Base-by-base conservation (phyloP, 202 grass and related monocot genomes). In the Tripidium arundinaceum region DNA sequence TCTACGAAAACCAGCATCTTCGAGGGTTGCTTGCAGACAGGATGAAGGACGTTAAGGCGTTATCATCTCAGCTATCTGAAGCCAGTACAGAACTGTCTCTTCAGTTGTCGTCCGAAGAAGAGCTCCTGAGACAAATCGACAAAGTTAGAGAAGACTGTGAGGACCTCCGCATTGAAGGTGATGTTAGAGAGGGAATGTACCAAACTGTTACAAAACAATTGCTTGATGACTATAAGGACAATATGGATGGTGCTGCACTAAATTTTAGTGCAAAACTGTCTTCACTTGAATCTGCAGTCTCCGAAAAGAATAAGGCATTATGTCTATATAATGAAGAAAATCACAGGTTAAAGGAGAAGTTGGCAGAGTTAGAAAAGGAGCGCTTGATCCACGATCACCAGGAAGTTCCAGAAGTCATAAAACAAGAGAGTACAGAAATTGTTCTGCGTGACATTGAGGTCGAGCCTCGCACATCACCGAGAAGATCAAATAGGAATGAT, bases 11-110 rank as follows among this genome's bases (percentile, higher is more conserved):
- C 72, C 90, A 91, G 43, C 70, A 80, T 74, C 82, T 95, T 62
- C 89, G 84, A 87, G 86, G 87, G 80, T 87, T 91, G 84, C 80
- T 93, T 91, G 72, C 80, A 55, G 78, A 91, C 79, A 95, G 88
- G 37, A 91, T 67, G 77, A 98, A 95, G 74, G 88, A 95, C 76
- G 64, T 94, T n/a, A 91, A 88, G 71, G 55, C 84, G 67, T 83
- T 99, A 45, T 93, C 87, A 45, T 84, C 68, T 70, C 84, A 96
- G 65, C 45, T 99, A 25, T 89, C 92, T 42, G 92, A 88, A 81
- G 83, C 85, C 54, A 83, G 33, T 54, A 74, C 64, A 81, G 86
- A 90, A 85, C 84, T 85, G 5, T 90, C 93, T 43, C 50, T 86
- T 76, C 80, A 97, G 5, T 64, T 86, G 46, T 94, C 77, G 1